Percentiles rank a stretch among this genome's conserved stretches.
These are phyloP conservation scores for Globisporangium middletonii DNA, from an alignment of 352 stramenopile species.

Conservation along the genomic window DNA sequence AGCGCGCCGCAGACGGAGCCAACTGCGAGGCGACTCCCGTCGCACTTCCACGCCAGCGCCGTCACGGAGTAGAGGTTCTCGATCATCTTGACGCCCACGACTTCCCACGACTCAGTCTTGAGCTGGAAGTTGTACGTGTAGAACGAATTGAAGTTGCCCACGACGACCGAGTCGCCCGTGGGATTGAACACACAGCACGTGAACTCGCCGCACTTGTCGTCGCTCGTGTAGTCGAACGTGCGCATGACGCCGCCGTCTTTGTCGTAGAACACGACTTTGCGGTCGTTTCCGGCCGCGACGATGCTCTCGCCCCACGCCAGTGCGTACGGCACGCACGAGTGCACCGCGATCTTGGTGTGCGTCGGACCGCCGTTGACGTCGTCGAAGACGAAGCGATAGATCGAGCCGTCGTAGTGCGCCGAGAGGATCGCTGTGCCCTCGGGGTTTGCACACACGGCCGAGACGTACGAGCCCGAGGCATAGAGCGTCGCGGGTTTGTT, in stretches of 20 bases:
- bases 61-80: slow-evolving; percentile 93
- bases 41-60: slow-evolving; percentile 87
- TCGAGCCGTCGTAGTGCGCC: slow-evolving; percentile 88
- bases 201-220: slow-evolving; percentile 81
- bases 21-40: slow-evolving; percentile 86
- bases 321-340: slow-evolving; percentile 87
- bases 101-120: slow-evolving; percentile 84
- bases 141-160: slow-evolving; percentile 93
- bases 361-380: slow-evolving; percentile 71
- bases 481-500: slow-evolving; percentile 93
- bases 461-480: slow-evolving; percentile 76
- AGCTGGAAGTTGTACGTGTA: slow-evolving; percentile 87
- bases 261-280: slow-evolving; percentile 91
- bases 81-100: slow-evolving; percentile 75
- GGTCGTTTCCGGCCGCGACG: slow-evolving; percentile 88
- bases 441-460: slow-evolving; percentile 77
- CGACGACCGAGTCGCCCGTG: slow-evolving; percentile 87
- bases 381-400: slow-evolving; percentile 92
- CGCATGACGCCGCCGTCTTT: slow-evolving; percentile 73
- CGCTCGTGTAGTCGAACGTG: slow-evolving; percentile 88
- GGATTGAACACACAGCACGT: slow-evolving; percentile 83
- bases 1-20: slow-evolving; percentile 89
- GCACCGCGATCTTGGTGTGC: slow-evolving; percentile 85
- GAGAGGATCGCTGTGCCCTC: slow-evolving; percentile 88
- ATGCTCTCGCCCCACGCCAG: slow-evolving; percentile 90